Percentiles rank a stretch among this genome's conserved stretches.
These are phyloP conservation scores for Brassica hybrid DNA, from an alignment of 441 rosid genomes.

Conservation along the genomic window DNA sequence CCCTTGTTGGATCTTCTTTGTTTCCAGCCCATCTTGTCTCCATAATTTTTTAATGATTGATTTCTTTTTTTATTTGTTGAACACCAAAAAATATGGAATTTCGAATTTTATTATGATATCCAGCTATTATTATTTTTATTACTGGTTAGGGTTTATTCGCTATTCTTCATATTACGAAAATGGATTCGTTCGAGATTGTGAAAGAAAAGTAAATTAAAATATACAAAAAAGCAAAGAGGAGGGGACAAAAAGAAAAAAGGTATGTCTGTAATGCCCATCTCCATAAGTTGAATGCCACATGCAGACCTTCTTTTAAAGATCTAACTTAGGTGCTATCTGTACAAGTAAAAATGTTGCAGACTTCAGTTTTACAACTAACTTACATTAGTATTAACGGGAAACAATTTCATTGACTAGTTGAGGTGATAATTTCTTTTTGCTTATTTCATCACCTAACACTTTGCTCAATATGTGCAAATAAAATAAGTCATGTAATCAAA, in stretches of 20 bases:
- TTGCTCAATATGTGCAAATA: no score
- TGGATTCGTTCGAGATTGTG: constrained; percentile 21
- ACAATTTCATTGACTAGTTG: no score
- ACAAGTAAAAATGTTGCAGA: background rate
- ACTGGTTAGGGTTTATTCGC: background rate
- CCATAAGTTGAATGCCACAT: constrained; percentile 39
- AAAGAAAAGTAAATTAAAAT: constrained; percentile 31
- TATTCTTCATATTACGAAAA: background rate
- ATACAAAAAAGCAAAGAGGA: constrained; percentile 37
- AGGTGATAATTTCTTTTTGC: no score
- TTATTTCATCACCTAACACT: no score
- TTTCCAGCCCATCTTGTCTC: constrained; percentile 47
- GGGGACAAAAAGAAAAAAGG: constrained; percentile 43
- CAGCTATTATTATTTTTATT: background rate
- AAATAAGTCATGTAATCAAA: background rate
- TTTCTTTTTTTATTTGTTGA: no score
- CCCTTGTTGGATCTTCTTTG: constrained; percentile 43
- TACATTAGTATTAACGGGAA: no score
- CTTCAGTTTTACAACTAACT: background rate
- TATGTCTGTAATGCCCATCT: constrained; percentile 40
- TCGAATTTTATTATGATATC: no score
- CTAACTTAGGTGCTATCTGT: constrained; percentile 33
- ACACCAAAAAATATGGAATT: no score
- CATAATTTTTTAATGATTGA: no score
- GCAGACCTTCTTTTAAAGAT: constrained; percentile 30